phyloP scores from a whole-genome alignment of 2,329 filamentous ascomycete genomes.

The Talaromyces sp. region DNA sequence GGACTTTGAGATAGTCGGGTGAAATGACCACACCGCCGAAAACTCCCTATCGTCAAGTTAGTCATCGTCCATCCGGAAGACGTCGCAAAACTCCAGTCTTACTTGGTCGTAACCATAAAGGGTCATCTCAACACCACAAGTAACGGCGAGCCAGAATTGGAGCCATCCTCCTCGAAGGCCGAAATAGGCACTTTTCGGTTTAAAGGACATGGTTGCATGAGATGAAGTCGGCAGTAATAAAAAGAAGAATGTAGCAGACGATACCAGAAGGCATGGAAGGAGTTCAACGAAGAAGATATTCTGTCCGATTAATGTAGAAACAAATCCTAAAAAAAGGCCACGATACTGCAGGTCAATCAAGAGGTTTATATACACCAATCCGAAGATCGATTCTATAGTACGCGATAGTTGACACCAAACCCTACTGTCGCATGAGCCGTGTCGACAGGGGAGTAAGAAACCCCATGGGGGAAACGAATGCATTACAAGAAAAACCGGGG shows the following conservation, averaged over 20 bases:
- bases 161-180: constrained; percentile 55
- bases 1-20: constrained; percentile 50
- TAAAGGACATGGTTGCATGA: neutral
- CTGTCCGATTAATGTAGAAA: neutral
- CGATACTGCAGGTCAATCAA: neutral
- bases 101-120: constrained; percentile 49
- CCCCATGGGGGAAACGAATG: neutral
- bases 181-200: constrained; percentile 40
- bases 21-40: constrained; percentile 56
- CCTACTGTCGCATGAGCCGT: neutral
- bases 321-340: neutral
- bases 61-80: neutral
- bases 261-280: neutral
- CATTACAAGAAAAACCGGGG: neutral
- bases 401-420: neutral
- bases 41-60: constrained; percentile 33
- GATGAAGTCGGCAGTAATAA: neutral
- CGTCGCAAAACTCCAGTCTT: neutral
- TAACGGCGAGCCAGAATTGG: constrained; percentile 53
- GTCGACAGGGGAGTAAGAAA: neutral
- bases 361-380: neutral
- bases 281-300: neutral
- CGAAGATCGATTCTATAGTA: neutral
- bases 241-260: neutral
- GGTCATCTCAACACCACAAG: constrained; percentile 42